These are phyloP conservation scores for Xylaria arbuscula DNA, from an alignment of 2,329 filamentous ascomycete genomes.

Conservation along the genomic window DNA sequence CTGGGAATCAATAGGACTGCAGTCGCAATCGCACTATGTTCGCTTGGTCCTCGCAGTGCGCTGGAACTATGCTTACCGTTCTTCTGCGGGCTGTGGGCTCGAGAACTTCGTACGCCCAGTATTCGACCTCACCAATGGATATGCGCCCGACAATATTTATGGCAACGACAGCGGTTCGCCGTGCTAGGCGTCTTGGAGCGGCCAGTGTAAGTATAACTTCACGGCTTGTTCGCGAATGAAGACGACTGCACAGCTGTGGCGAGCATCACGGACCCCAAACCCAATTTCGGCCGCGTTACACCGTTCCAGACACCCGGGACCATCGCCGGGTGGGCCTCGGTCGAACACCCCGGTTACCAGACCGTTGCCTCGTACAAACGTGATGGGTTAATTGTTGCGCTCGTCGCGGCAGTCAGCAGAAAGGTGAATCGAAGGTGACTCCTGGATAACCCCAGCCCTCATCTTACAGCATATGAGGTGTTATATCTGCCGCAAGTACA, in stretches of 20 bases:
- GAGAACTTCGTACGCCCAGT: slow-evolving; percentile 4
- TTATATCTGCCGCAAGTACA: slow-evolving; percentile 23
- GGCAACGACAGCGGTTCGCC: slow-evolving; percentile 18
- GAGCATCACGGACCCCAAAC: slow-evolving; percentile 12
- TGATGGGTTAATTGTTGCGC: slow-evolving; percentile 7
- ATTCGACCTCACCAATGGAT: slow-evolving; percentile 7
- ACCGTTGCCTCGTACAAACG: slow-evolving; percentile 8
- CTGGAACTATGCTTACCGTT: slow-evolving; percentile 1
- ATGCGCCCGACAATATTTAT: slow-evolving; percentile 13
- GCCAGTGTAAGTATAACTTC: slow-evolving; percentile 9
- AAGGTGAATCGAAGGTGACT: slow-evolving; percentile 24
- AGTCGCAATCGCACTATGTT: background rate
- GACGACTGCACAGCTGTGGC: slow-evolving; percentile 11
- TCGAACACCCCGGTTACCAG: slow-evolving; percentile 19
- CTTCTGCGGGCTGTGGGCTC: slow-evolving; percentile 6
- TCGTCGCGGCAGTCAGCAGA: slow-evolving; percentile 13
- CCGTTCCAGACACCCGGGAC: slow-evolving; percentile 10
- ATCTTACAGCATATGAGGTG: slow-evolving; percentile 26
- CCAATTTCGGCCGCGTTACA: slow-evolving; percentile 16
- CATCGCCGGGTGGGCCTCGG: slow-evolving; percentile 31
- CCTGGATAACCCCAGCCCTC: slow-evolving; percentile 20
- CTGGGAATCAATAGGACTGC: slow-evolving; percentile 21
- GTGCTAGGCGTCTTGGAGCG: slow-evolving; percentile 1
- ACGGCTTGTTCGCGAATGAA: slow-evolving; percentile 9
- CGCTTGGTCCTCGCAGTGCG: slow-evolving; percentile 3